These are phyloP conservation scores for Speleostelium caveatum DNA, from an alignment of 78 protist species.

Conservation along the genomic window DNA sequence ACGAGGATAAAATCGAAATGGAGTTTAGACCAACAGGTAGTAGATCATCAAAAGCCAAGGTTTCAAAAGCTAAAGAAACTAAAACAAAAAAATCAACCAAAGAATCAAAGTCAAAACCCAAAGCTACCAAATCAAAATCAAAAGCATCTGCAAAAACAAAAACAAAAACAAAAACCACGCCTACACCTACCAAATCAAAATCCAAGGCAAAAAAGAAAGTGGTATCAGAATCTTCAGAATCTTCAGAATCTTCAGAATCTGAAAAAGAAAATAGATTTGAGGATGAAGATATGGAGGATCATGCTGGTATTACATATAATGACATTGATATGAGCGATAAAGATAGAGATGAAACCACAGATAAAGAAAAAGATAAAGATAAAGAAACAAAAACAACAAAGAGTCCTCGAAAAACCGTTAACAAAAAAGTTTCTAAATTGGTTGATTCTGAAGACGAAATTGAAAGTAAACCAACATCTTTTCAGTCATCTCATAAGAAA, in stretches of 20 bases:
- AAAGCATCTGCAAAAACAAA: background rate
- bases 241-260: background rate
- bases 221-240: conserved; percentile 5
- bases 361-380: too few species aligned
- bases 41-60: too few species aligned
- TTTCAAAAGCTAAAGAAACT: too few species aligned
- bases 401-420: too few species aligned
- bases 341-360: too few species aligned
- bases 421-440: too few species aligned
- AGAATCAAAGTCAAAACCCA: background rate
- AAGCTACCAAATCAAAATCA: background rate
- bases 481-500: too few species aligned
- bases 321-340: too few species aligned
- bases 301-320: too few species aligned
- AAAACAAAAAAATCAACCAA: background rate
- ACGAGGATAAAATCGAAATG: background rate
- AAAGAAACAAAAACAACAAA: too few species aligned
- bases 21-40: background rate
- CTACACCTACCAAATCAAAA: background rate
- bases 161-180: background rate
- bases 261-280: background rate
- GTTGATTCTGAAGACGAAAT: too few species aligned
- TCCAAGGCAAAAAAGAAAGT: conserved; percentile 4
- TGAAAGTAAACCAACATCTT: too few species aligned
- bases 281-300: background rate